Conservation (phyloP, 345 rosid species). For the Trapa incisa region DNA sequence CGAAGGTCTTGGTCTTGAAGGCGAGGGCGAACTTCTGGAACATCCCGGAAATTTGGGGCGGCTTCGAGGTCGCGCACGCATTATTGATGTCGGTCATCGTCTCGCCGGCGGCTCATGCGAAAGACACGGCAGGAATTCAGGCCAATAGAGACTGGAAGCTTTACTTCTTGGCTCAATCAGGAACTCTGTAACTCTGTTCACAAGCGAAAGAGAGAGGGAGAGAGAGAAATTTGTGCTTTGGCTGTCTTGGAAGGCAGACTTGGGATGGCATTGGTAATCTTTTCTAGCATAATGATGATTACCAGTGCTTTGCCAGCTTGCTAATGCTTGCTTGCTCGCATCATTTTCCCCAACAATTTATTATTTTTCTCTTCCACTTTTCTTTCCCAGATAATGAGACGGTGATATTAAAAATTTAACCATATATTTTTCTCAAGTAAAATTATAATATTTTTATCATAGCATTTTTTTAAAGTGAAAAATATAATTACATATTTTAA, state of each 20-base stretch:
- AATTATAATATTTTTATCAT: no score
- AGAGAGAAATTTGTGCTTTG: slow-evolving; percentile 21
- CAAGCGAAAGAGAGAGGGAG: background rate
- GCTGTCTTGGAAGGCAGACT: slow-evolving; percentile 58
- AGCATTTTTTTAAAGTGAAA: no score
- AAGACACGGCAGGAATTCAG: background rate
- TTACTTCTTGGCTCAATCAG: background rate
- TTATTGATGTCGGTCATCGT: slow-evolving; percentile 22
- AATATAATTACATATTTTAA: no score
- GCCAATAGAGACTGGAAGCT: no score
- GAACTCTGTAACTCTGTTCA: background rate
- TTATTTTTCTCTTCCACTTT: no score
- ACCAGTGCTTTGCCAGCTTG: no score
- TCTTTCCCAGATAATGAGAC: no score
- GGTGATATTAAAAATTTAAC: no score
- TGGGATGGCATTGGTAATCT: background rate
- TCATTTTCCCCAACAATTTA: no score
- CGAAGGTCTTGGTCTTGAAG: slow-evolving; percentile 80
- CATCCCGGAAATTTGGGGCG: slow-evolving; percentile 79
- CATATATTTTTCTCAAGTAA: no score
- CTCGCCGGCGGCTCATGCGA: background rate
- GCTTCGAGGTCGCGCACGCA: slow-evolving; percentile 31
- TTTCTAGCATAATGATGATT: no score
- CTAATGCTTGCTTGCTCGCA: no score
- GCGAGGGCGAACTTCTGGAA: slow-evolving; percentile 91